These are phyloP conservation scores for Saccharomyces pastorianus DNA, from an alignment of 1,139 yeast species.

Conservation along the genomic window DNA sequence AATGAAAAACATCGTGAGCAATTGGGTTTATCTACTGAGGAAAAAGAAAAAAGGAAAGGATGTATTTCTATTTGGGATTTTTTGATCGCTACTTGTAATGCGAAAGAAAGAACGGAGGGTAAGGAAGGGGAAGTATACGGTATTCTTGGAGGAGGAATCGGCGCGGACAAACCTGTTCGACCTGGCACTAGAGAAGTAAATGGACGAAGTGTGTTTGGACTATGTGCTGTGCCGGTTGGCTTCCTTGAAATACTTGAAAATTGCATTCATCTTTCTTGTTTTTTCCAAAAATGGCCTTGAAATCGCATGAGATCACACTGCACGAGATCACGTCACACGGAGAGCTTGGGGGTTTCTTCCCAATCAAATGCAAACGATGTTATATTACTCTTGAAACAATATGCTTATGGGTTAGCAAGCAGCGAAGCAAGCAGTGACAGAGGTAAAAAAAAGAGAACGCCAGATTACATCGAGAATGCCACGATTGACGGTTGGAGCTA, in stretches of 20 bases:
- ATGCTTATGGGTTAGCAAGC: no score
- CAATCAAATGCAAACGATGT: no score
- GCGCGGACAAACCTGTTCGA: background rate
- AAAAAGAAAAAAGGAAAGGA: no score
- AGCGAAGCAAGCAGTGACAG: background rate
- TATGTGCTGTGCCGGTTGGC: background rate
- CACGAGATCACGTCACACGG: background rate
- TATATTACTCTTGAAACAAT: no score
- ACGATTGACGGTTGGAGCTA: background rate
- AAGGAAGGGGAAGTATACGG: background rate
- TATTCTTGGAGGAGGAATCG: background rate
- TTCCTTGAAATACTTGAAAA: background rate
- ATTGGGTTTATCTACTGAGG: background rate
- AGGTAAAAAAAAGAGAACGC: background rate
- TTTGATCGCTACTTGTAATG: conserved; percentile 54
- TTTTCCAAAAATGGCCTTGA: background rate
- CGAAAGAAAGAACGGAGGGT: conserved; percentile 54
- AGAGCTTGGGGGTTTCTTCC: background rate
- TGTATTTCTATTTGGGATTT: no score
- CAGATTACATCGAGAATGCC: background rate
- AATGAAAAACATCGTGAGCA: conserved; percentile 35
- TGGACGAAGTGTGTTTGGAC: background rate
- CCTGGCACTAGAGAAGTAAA: background rate
- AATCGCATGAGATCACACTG: background rate
- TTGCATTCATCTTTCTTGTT: background rate